Percentiles rank a stretch among this genome's conserved stretches.
Evolutionary conservation across 768 basidiomycete genomes (phyloP).

Genomic region (Phanerochaete sordida): DNA sequence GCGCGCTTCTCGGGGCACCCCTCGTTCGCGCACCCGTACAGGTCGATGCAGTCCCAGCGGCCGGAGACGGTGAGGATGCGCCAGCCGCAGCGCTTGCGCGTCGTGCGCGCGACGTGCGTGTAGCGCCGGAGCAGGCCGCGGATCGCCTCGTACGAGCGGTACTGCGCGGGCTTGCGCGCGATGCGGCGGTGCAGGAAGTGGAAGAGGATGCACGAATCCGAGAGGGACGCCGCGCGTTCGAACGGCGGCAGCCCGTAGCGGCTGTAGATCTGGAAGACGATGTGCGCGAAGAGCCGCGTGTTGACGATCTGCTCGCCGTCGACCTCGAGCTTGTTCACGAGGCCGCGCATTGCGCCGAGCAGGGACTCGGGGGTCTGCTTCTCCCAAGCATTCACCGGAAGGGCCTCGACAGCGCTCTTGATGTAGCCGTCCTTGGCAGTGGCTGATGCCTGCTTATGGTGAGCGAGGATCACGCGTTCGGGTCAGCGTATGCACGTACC

Average conservation of each 20-base stretch:
- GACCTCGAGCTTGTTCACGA: conserved; percentile 18
- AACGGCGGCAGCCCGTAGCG: conserved; percentile 26
- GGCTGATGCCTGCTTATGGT: conserved; percentile 17
- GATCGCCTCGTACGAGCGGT: conserved; percentile 17
- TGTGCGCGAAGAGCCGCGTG: conserved; percentile 18
- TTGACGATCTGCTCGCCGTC: conserved; percentile 12
- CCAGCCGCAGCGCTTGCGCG: conserved; percentile 20
- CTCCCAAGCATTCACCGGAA: conserved; percentile 25
- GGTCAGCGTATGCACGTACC: conserved; percentile 12
- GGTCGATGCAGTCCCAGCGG: conserved; percentile 24
- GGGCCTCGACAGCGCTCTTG: conserved; percentile 13
- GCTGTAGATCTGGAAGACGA: conserved; percentile 23
- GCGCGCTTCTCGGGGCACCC: conserved; percentile 21
- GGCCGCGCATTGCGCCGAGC: conserved; percentile 17
- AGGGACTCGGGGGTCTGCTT: conserved; percentile 23
- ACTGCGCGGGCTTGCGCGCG: conserved; percentile 13
- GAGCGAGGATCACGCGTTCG: too few relatives aligned
- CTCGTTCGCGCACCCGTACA: conserved; percentile 20
- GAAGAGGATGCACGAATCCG: conserved; percentile 20
- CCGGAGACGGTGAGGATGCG: conserved; percentile 16
- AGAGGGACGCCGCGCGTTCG: conserved; percentile 16
- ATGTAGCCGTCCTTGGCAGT: conserved; percentile 17
- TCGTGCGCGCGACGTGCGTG: conserved; percentile 18
- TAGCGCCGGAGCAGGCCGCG: conserved; percentile 17
- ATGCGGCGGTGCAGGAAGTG: conserved; percentile 26